A percentile compares a stretch with the other conserved stretches of the same genome.
Conservation (phyloP, 208 protist species). For the Leishmania aethiopica region DNA sequence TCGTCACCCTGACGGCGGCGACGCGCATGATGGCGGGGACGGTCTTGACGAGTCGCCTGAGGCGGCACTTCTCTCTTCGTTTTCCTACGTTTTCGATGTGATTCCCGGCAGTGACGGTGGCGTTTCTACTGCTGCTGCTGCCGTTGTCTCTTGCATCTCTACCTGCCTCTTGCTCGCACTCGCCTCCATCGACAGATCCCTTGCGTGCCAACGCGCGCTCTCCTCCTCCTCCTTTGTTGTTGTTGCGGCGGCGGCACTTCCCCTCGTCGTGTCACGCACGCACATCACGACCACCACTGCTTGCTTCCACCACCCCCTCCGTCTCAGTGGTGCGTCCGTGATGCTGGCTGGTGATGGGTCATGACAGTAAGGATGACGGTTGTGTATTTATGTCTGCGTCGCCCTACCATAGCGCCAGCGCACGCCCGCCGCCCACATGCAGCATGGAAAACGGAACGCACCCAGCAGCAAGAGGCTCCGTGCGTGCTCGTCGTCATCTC, state of each 20-base stretch:
- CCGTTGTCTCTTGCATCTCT: not conserved
- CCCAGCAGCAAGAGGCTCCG: too few species aligned
- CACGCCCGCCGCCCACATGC: too few species aligned
- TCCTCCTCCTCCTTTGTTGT: not conserved
- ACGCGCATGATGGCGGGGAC: not conserved
- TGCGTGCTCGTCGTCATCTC: not conserved
- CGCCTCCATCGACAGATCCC: not conserved
- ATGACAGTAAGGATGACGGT: too few species aligned
- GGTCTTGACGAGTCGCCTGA: not conserved
- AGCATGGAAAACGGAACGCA: too few species aligned
- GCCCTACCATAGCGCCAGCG: not conserved
- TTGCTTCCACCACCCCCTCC: not conserved
- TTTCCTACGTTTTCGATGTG: not conserved
- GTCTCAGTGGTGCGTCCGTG: not conserved
- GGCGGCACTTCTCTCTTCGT: not conserved
- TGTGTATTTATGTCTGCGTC: not conserved
- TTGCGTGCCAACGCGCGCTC: not conserved
- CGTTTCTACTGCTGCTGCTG: too few species aligned
- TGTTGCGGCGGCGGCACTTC: not conserved
- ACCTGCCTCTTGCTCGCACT: not conserved
- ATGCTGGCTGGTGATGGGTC: not conserved
- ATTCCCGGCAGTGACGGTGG: too few species aligned
- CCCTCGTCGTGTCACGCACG: not conserved
- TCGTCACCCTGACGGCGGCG: not conserved
- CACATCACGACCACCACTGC: not conserved